Evolutionary conservation across 2,329 filamentous ascomycete genomes (phyloP).

Genomic region (Aspergillus sp.): DNA sequence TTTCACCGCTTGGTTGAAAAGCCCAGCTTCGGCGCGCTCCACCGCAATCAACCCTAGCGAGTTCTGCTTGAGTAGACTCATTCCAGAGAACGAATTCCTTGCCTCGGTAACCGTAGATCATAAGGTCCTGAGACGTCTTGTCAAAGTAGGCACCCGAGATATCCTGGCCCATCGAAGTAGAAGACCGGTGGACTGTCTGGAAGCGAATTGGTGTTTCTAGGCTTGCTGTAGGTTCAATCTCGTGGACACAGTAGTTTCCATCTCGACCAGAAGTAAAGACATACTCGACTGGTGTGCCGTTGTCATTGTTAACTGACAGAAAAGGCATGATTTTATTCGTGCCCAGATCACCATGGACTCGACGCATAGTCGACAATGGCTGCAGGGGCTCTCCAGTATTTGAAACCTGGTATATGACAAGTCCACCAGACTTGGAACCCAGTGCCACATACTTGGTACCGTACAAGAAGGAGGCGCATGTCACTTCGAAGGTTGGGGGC

Average conservation of each 20-base stretch:
- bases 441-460: constrained; percentile 39
- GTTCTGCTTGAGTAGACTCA: constrained; percentile 62
- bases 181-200: constrained; percentile 60
- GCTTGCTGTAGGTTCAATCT: constrained; percentile 18
- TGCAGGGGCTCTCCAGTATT: constrained; percentile 11
- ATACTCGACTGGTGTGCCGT: constrained; percentile 16
- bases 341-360: constrained; percentile 53
- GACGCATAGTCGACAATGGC: constrained; percentile 18
- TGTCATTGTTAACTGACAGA: constrained; percentile 7
- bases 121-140: constrained; percentile 48
- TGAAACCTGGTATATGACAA: constrained; percentile 44
- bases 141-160: constrained; percentile 68
- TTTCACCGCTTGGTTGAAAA: constrained; percentile 35
- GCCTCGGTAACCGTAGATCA: constrained; percentile 76
- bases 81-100: constrained; percentile 80
- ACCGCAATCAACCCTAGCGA: constrained; percentile 73
- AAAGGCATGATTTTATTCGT: constrained; percentile 58
- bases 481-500: constrained; percentile 47
- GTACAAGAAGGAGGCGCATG: constrained; percentile 41
- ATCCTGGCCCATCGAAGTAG: constrained; percentile 67
- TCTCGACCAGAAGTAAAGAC: constrained; percentile 73
- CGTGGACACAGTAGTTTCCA: constrained; percentile 66
- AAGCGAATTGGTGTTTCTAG: constrained; percentile 31
- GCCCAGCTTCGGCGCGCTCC: constrained; percentile 77
- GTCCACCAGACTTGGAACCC: constrained; percentile 52